A percentile compares a stretch with the other conserved stretches of the same genome.
Evolutionary conservation across 371 early-diverging fungal genomes (phyloP).

Genomic region (Basidiobolus heterosporus): DNA sequence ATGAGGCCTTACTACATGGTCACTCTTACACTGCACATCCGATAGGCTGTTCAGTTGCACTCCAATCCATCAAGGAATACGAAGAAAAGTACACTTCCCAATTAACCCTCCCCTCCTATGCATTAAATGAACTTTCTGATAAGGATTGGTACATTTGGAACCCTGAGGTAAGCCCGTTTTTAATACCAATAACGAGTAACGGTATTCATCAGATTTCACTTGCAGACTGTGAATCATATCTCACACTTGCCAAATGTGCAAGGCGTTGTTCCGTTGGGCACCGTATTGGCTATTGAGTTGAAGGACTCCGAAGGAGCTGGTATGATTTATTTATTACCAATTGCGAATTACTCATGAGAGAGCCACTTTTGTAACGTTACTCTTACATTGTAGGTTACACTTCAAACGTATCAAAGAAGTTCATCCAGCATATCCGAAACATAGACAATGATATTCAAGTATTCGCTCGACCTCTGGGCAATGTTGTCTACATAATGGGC

Average conservation of each 20-base stretch:
- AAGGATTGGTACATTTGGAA: constrained; percentile 26
- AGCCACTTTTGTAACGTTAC: background rate
- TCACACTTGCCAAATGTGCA: constrained; percentile 37
- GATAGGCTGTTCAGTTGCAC: constrained; percentile 60
- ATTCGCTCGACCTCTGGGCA: constrained; percentile 55
- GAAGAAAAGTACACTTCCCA: constrained; percentile 16
- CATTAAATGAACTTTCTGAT: constrained; percentile 8
- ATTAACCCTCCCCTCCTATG: constrained; percentile 17
- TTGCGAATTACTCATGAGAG: background rate
- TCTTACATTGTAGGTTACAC: constrained; percentile 26
- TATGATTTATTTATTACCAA: constrained; percentile 9
- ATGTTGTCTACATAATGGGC: constrained; percentile 57
- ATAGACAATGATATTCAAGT: constrained; percentile 13
- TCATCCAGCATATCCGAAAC: constrained; percentile 40
- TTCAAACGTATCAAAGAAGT: constrained; percentile 34
- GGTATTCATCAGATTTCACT: background rate
- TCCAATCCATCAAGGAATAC: constrained; percentile 31
- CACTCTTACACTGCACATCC: constrained; percentile 80
- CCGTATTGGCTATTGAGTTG: constrained; percentile 53
- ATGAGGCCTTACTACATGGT: constrained; percentile 61
- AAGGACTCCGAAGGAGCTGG: constrained; percentile 21
- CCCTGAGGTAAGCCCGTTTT: constrained; percentile 12
- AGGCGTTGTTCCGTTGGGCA: constrained; percentile 55
- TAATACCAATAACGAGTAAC: background rate
- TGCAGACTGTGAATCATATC: constrained; percentile 19